Conservation (phyloP, 345 rosid species). For the Populus euphratica region DNA sequence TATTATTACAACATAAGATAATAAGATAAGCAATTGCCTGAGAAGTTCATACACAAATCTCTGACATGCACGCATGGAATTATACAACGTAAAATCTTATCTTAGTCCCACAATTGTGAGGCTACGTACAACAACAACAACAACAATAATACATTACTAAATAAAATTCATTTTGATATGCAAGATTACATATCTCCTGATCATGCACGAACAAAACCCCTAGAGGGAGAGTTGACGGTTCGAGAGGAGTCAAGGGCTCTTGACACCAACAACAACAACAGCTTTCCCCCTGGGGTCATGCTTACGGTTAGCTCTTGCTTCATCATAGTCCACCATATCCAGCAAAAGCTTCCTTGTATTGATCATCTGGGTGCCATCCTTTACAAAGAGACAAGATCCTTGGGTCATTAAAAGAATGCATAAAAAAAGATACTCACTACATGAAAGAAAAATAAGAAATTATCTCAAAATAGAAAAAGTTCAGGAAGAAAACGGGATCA, state of each 20-base stretch:
- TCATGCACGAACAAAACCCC: not conserved
- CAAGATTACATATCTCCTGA: not conserved
- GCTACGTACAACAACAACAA: not conserved
- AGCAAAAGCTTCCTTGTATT: constrained; percentile 53
- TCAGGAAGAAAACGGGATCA: not conserved
- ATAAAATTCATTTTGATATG: not conserved
- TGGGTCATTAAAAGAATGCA: not conserved
- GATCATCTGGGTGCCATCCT: constrained; percentile 21
- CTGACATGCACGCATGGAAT: not conserved
- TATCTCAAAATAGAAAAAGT: not conserved
- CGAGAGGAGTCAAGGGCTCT: not conserved
- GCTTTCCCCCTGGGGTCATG: constrained; percentile 46
- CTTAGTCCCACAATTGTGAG: not conserved
- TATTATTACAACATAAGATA: not conserved
- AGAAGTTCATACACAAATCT: not conserved
- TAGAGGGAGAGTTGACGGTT: not conserved
- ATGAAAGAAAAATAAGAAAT: no score
- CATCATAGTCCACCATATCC: constrained; percentile 51
- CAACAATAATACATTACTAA: not conserved
- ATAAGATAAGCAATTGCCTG: not conserved
- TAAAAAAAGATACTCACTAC: not conserved
- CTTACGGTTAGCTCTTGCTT: constrained; percentile 54
- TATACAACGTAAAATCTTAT: not conserved
- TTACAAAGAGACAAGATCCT: not conserved
- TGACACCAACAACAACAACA: not conserved